Conservation (phyloP, 2,329 filamentous ascomycete species). For the Geosmithia flava region DNA sequence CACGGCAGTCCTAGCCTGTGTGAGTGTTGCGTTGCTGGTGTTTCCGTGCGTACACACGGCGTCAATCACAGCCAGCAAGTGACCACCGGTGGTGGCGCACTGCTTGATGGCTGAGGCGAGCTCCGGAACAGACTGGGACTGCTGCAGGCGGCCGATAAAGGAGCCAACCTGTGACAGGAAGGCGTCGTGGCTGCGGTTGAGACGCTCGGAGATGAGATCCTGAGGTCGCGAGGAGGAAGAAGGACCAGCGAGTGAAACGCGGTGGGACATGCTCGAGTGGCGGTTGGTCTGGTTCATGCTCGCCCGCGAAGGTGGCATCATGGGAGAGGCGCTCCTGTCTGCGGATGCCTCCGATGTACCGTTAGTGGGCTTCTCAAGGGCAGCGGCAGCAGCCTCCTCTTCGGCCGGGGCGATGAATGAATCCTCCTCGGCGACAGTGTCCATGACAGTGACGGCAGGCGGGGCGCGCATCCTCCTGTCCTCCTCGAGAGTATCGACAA, state of each 20-base stretch:
- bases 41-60: slow-evolving; percentile 66
- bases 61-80: slow-evolving; percentile 69
- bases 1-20: slow-evolving; percentile 53
- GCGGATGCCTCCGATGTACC: not conserved
- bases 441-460: slow-evolving; percentile 46
- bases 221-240: slow-evolving; percentile 50
- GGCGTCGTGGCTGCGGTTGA: slow-evolving; percentile 70
- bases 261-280: slow-evolving; percentile 50
- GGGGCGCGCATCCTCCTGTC: slow-evolving; percentile 37
- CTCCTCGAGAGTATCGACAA: slow-evolving; percentile 74
- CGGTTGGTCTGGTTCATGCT: slow-evolving; percentile 27
- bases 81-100: slow-evolving; percentile 69
- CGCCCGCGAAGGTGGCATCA: slow-evolving; percentile 8
- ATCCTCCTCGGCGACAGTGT: slow-evolving; percentile 49
- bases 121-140: slow-evolving; percentile 82
- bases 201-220: slow-evolving; percentile 71
- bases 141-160: slow-evolving; percentile 82
- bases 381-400: not conserved
- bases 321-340: slow-evolving; percentile 1
- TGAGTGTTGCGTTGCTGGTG: slow-evolving; percentile 1
- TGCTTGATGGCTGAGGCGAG: slow-evolving; percentile 72
- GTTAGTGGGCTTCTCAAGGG: not conserved
- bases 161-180: slow-evolving; percentile 86
- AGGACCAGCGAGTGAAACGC: slow-evolving; percentile 63
- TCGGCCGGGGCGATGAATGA: slow-evolving; percentile 36